Evolutionary conservation across 2,329 filamentous ascomycete genomes (phyloP), one percentile per base, ranked within the genome.

Genomic region (Chrysoporthe austroafricana): DNA sequence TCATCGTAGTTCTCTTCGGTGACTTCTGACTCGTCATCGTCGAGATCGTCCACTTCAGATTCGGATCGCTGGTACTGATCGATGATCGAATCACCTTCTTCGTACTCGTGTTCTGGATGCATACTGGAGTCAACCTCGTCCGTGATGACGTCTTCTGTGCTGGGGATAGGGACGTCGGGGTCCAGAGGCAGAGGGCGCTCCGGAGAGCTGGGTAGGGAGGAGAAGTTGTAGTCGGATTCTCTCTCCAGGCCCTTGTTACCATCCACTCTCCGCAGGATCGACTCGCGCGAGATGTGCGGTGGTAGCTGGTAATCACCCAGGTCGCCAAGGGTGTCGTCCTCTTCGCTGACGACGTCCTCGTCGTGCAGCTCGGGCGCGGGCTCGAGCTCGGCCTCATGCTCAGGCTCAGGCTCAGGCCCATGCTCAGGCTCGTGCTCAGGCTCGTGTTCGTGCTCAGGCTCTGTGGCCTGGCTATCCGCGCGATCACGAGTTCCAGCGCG

Each of bases 141-240:
- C 54, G 88, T 76, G 50, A 88, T 81, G 1, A 85, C 87, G 71
- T 89, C 89, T 78, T 97, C 95, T 16, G 93, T 90, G 46, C 93
- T 96, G 26, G 93, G 94, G 72, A 97, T 93, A 0, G 95, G 92
- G 52, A 96, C 87, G 77, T 98, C 95, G 7, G 95, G 95, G 76
- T 98, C 94, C 69, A 93, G 85, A 43, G 88, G 81, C 61, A 87
- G 81, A 67, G 80, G 84, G n/a, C 82, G 85, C 69, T 87, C 83
- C 14, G 87, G 85, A 2, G 86, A 88, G 69, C 84, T 85, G 2
- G 85, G 82, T 1, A 88, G 86, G 2, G 88, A 89, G 3, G 87
- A 89, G 73, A 90, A 88, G 73, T 86, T 86, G 71, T 87, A 90
- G 67, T 89, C 86, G 4, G 89, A 87, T 64, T 88, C 84, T 68